Base-by-base conservation (phyloP, 306 rosid species). In the Pyrus bretschneideri region DNA sequence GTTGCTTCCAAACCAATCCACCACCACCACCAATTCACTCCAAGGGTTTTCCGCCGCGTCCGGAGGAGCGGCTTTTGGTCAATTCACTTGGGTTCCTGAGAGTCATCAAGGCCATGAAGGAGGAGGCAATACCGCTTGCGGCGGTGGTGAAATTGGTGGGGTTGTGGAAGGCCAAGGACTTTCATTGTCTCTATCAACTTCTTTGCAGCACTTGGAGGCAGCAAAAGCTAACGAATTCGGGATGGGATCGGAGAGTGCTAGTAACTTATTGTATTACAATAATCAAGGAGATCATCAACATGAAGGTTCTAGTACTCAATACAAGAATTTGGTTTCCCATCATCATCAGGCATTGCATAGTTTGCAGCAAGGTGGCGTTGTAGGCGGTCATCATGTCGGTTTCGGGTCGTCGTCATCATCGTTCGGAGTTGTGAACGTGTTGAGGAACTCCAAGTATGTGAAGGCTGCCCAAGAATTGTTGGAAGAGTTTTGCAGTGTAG, bases 401-500 rank as follows among this genome's bases (percentile, higher is more conserved):
- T 85, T 82, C 9, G 90, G 86, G 1, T 66, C 83, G 5, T 31
- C 68, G 22, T 38, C 70, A 0, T 66, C 70, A 1, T 29, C 78
- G 1, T 77, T 87, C 67, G 89, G 97, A 52, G 86, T 82, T 40
- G 90, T 84, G 2, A 90, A 90, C 77, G 91, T 83, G 62, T 70
- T 92, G 30, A 88, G 97, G 80, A 90, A 92, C 70, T 90, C 97
- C 9, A 90, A 89, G 80, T 90, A 88, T 75, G 93, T 89, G 76
- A 92, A 86, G 35, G 88, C 92, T 1, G 92, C 97, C 6, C 92
- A 92, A 72, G 92, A 92, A 70, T 80, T 92, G 80, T 78, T 92
- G 3, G 93, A 92, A 81, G 97, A 92, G 78, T 92, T 90, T 79
- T 92, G 97, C 79, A 90, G 93, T 74, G 96, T 92, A 9, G 97